Conservation (phyloP, 2,329 filamentous ascomycete species). For the Curvularia sp. region DNA sequence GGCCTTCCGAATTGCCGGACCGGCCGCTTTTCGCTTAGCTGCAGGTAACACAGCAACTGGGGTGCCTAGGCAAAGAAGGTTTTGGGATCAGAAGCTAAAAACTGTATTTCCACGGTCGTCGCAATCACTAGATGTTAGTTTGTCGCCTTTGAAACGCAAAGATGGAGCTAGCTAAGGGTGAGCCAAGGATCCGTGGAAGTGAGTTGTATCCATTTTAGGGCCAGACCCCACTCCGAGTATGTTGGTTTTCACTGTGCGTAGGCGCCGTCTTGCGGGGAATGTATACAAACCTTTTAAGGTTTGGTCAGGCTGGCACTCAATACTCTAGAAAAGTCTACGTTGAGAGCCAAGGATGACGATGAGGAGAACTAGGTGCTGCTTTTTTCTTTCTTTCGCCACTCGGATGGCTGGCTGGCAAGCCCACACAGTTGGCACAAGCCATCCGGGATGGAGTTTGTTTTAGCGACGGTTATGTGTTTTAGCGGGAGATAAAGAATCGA, state of each 20-base stretch:
- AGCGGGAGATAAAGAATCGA: background rate
- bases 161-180: background rate
- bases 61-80: background rate
- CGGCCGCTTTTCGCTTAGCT: background rate
- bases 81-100: background rate
- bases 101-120: background rate
- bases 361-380: background rate
- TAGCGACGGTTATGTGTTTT: background rate
- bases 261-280: background rate
- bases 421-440: background rate
- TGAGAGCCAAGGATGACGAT: background rate
- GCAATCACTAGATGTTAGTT: background rate
- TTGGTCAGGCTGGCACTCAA: background rate
- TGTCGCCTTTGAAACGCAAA: background rate
- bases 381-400: background rate
- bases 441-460: background rate
- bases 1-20: background rate
- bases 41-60: background rate
- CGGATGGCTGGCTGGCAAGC: background rate
- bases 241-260: background rate
- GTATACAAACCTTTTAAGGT: background rate
- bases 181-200: background rate
- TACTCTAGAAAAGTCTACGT: background rate
- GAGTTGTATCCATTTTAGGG: background rate
- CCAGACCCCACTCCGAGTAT: background rate